Evolutionary conservation across 1,139 yeast genomes (phyloP).

Genomic region (Suhomyces bokatorum): DNA sequence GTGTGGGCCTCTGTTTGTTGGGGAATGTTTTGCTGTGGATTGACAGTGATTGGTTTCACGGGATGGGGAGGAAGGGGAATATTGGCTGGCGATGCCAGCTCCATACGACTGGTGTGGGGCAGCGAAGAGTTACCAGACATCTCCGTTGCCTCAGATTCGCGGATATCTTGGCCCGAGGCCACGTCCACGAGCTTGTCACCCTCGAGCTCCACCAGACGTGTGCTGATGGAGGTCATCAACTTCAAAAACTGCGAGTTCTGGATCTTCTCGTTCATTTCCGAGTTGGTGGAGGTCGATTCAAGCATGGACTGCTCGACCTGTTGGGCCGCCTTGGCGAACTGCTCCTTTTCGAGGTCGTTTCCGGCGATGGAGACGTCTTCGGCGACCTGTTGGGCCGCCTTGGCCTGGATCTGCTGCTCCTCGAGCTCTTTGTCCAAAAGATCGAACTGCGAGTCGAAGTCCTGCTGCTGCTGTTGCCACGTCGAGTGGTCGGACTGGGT

Average conservation of each 20-base stretch:
- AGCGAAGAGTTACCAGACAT: neutral
- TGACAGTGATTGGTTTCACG: neutral
- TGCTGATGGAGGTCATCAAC: conserved; percentile 42
- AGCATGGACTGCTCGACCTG: conserved; percentile 39
- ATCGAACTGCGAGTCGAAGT: conserved; percentile 38
- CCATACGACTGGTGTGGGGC: neutral
- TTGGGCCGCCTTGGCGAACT: conserved; percentile 45
- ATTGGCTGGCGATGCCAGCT: neutral
- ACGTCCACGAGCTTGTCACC: conserved; percentile 42
- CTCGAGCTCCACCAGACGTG: conserved; percentile 40
- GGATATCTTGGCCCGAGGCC: conserved; percentile 20
- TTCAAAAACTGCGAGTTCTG: conserved; percentile 42
- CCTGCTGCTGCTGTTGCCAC: conserved; percentile 21
- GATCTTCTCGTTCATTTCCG: conserved; percentile 34
- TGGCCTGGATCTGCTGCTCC: conserved; percentile 12
- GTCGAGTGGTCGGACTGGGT: conserved; percentile 30
- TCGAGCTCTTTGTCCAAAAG: conserved; percentile 36
- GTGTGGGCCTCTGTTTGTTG: conserved; percentile 12
- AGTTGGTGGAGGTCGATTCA: conserved; percentile 19
- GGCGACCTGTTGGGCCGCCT: conserved; percentile 11
- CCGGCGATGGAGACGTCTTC: conserved; percentile 11
- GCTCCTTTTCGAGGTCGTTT: conserved; percentile 30
- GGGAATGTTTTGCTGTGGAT: neutral
- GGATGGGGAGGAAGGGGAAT: neutral
- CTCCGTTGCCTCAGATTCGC: conserved; percentile 7